phyloP scores from a whole-genome alignment of 2,329 filamentous ascomycete genomes.

The Diaporthe nobilis region DNA sequence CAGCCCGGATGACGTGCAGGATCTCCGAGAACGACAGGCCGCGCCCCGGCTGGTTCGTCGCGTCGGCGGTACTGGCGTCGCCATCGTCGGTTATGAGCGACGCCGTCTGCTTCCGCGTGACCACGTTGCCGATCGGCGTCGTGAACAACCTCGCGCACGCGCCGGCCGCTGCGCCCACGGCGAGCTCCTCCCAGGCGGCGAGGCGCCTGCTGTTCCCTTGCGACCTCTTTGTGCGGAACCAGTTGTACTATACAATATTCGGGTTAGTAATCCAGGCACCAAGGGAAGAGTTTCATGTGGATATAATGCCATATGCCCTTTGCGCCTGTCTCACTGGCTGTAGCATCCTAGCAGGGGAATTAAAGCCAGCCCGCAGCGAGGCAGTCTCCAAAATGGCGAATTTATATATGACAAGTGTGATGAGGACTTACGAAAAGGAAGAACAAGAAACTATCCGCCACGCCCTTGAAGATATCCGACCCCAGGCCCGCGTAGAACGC shows the following conservation, averaged over 20 bases:
- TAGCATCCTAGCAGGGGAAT: constrained; percentile 60
- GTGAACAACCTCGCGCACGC: constrained; percentile 82
- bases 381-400: background rate
- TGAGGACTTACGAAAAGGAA: constrained; percentile 25
- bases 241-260: constrained; percentile 67
- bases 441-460: constrained; percentile 86
- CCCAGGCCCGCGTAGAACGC: constrained; percentile 79
- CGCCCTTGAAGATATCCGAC: constrained; percentile 76
- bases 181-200: constrained; percentile 78
- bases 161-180: constrained; percentile 80
- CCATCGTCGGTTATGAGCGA: constrained; percentile 50
- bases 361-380: no score
- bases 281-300: background rate
- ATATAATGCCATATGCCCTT: background rate
- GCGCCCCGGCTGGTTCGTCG: constrained; percentile 47
- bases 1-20: constrained; percentile 72
- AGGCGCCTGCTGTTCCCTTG: constrained; percentile 60
- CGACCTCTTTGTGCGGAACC: constrained; percentile 55
- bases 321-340: no score
- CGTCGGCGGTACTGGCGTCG: constrained; percentile 44
- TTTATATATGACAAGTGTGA: no score
- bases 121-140: constrained; percentile 85
- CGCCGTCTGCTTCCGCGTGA: constrained; percentile 84
- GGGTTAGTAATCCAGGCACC: background rate
- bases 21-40: constrained; percentile 67